phyloP scores from a whole-genome alignment of 1,139 yeast genomes.

The Eremothecium sinecaudum region DNA sequence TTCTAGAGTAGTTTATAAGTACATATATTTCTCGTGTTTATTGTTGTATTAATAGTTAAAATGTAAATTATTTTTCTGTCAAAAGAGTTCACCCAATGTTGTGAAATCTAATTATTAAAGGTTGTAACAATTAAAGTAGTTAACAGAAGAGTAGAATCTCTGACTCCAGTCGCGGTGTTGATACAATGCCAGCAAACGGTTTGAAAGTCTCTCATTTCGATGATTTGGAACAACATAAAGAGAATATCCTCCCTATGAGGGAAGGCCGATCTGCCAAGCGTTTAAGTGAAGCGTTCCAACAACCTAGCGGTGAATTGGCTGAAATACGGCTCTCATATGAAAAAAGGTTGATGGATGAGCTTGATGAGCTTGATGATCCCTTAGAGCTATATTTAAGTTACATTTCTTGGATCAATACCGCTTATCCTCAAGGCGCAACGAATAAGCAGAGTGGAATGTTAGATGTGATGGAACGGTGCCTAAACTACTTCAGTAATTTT shows the following conservation, averaged over 20 bases:
- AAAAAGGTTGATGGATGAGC: slow-evolving; percentile 35
- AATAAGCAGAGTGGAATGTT: slow-evolving; percentile 60
- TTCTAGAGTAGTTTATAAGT: no score
- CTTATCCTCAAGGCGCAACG: slow-evolving; percentile 65
- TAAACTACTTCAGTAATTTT: slow-evolving; percentile 58
- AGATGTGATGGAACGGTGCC: slow-evolving; percentile 58
- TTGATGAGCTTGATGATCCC: slow-evolving; percentile 73
- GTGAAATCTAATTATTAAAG: no score
- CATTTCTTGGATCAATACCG: slow-evolving; percentile 59
- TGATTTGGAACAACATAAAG: slow-evolving; percentile 62
- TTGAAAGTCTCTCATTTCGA: slow-evolving; percentile 41
- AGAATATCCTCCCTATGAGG: slow-evolving; percentile 60
- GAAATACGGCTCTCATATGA: slow-evolving; percentile 35
- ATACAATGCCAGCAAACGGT: slow-evolving; percentile 29
- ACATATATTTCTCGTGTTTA: no score
- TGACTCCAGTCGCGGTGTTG: no score
- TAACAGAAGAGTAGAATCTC: no score
- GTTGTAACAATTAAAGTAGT: no score
- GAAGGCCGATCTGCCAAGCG: slow-evolving; percentile 65
- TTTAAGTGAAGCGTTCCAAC: slow-evolving; percentile 40
- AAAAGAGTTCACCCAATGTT: no score
- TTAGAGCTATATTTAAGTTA: slow-evolving; percentile 63
- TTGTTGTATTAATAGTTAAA: no score
- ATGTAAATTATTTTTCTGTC: no score
- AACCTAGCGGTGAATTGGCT: slow-evolving; percentile 27